These are phyloP conservation scores for Quercus tomentella DNA, from an alignment of 331 rosid genomes.

Conservation along the genomic window DNA sequence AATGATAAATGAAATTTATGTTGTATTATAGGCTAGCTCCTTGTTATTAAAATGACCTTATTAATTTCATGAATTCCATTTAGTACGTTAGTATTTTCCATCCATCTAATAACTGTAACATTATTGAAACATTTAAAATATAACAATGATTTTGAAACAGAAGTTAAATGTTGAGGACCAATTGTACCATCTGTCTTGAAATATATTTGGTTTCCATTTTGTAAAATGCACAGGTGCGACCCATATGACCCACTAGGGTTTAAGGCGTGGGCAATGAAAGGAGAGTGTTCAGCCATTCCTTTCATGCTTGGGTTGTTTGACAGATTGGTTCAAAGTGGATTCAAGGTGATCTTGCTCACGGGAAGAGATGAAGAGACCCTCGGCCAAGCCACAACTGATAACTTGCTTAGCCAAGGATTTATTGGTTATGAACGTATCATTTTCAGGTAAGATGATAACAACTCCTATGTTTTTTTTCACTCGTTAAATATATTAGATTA, in stretches of 20 bases:
- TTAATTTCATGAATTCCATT: too few species aligned
- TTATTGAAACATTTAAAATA: too few species aligned
- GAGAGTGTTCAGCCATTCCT: conserved; percentile 58
- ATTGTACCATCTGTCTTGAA: background rate
- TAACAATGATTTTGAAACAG: too few species aligned
- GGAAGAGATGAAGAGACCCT: conserved; percentile 73
- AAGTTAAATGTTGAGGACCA: too few species aligned
- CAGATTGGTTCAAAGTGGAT: conserved; percentile 40
- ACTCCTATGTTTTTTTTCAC: background rate
- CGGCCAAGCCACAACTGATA: conserved; percentile 48
- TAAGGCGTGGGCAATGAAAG: conserved; percentile 71
- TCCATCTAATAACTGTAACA: too few species aligned
- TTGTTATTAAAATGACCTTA: too few species aligned
- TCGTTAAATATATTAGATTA: too few species aligned
- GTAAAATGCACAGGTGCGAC: conserved; percentile 52
- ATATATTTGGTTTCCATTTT: background rate
- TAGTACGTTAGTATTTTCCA: too few species aligned
- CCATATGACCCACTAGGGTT: conserved; percentile 80
- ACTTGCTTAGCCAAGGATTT: conserved; percentile 71
- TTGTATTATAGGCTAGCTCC: too few species aligned
- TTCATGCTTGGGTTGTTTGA: conserved; percentile 33
- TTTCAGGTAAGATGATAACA: conserved; percentile 42
- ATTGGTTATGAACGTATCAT: conserved; percentile 58
- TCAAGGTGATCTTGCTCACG: conserved; percentile 60
- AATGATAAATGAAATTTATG: too few species aligned